These are phyloP conservation scores for Thraustotheca clavata DNA, from an alignment of 352 stramenopile genomes.

Conservation along the genomic window DNA sequence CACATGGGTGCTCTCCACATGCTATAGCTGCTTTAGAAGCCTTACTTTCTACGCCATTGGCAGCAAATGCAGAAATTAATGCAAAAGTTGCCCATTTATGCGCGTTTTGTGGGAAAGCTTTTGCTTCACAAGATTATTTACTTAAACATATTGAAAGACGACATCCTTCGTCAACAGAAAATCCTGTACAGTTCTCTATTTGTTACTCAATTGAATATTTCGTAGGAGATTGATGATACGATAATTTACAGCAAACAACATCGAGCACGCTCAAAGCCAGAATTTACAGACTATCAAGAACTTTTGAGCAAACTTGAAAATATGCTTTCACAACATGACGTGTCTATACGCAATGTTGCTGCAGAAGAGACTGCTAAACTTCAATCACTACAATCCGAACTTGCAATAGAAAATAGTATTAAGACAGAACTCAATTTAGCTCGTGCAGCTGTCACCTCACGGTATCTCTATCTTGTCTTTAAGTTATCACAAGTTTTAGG, in stretches of 20 bases:
- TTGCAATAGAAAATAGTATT: background rate
- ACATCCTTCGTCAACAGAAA: background rate
- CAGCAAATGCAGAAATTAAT: background rate
- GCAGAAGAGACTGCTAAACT: background rate
- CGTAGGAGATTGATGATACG: background rate
- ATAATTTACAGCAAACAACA: background rate
- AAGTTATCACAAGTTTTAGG: background rate
- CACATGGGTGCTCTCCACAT: conserved; percentile 13
- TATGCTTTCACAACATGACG: conserved; percentile 16
- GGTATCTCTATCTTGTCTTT: background rate
- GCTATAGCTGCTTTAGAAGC: conserved; percentile 15
- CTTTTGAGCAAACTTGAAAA: conserved; percentile 10
- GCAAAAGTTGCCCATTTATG: conserved; percentile 18
- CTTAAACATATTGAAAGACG: conserved; percentile 19
- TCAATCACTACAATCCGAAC: conserved; percentile 1
- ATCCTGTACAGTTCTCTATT: background rate
- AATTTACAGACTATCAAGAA: background rate
- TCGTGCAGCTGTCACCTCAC: background rate
- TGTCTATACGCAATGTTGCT: background rate
- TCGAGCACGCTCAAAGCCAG: background rate
- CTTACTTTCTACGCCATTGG: background rate
- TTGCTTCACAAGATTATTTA: conserved; percentile 16
- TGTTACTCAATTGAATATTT: background rate
- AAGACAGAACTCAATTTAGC: background rate
- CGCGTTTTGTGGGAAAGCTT: conserved; percentile 21